Evolutionary conservation across 2,329 filamentous ascomycete species (phyloP), one percentile per base, ranked within the genome.

Genomic region (Fusarium burgessii): DNA sequence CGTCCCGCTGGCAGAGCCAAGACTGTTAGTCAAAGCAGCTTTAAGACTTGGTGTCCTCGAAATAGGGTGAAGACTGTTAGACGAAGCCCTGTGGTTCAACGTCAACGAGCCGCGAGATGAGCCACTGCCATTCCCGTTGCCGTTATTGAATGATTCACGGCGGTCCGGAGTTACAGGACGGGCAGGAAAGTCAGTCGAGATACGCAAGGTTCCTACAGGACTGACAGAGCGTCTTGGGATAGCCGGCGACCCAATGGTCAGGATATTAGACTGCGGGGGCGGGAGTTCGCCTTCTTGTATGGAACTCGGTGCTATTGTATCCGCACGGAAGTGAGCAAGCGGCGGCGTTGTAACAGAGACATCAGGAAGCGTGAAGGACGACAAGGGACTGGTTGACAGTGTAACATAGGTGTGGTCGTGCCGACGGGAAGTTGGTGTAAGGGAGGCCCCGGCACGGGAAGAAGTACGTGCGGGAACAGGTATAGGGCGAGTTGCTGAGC

Each of bases 1-100:
- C 15, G 91, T 86, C 3, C 89, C 84, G 40, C 88, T 90, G 18
- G 80, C 77, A 32, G 83, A 79, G 43, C 86, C 84, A 36, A 89
- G 82, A 66, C 83, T 83, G 75, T 82, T 84, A 46, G 83, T 79
- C 20, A 89, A 79, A 49, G 85, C 83, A n/a, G 87, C 84, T 75
- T 90, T 90, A 66, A 90, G 79, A 76, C 89, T 91, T 5, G 89
- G 89, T 1, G 89, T 90, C 72, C 89, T 84, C 25, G 87, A 87
- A 20, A 90, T 77, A 9, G 86, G 85, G 49, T 80, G 81, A n/a
- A 89, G 77, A 49, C 74, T 81, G 60, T 68, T 75, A 14, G 74
- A 66, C 18, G 80, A 81, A 17, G 75, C 60, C 43, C 72, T 77
- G 43, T 76, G 77, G 25, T 78, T 75, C 43, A 81, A 32, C 18